Base-by-base conservation (phyloP, 2,329 filamentous ascomycete genomes). In the Neopestalotiopsis rosae region DNA sequence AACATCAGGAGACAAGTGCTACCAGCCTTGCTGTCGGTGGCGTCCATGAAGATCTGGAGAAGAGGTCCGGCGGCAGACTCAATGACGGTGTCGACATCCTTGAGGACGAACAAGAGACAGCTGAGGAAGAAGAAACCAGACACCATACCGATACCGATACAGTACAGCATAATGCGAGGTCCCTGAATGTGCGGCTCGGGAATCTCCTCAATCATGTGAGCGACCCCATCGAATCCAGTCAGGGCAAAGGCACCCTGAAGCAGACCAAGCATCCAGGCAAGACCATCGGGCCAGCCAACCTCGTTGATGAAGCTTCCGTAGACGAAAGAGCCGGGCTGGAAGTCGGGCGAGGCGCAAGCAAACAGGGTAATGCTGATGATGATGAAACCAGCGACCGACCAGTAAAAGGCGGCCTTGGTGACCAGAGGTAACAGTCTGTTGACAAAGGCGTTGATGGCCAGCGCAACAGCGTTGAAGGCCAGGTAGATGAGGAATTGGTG, bases 401-500 rank as follows among this genome's bases (percentile, higher is more conserved):
- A 94, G 65, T 89, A 85, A 72, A 94, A 91, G 1, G 91, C 91
- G 20, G 85, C 85, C 76, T 92, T 90, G 75, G 90, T 94, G 72
- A 94, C 83, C 13, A 86, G 83, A 0, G 91, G 91, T 3, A 94
- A 82, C 3, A 90, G 74, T 3, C 83, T 81, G 73, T 89, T 91
- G 75, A 86, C 82, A 72, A 93, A 91, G 1, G 89, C 87, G 71
- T 94, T 94, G 78, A 93, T 81, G 62, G 87, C 68, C 69, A 93
- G 88, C 3, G 89, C 89, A 17, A 87, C 79, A 28, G 89, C 69
- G 5, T 88, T 90, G 75, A 90, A 91, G 6, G 79, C 90, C 59
- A 92, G 85, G 78, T 93, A 94, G 62, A 94, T 90, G 34, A 93
- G 81, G 78, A 94, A 94, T 72, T 92, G 89, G 73, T 94, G 91